A percentile compares a stretch with the other conserved stretches of the same genome.
phyloP scores from a whole-genome alignment of 2,329 filamentous ascomycete species.

The Ceratocystis colombiana region DNA sequence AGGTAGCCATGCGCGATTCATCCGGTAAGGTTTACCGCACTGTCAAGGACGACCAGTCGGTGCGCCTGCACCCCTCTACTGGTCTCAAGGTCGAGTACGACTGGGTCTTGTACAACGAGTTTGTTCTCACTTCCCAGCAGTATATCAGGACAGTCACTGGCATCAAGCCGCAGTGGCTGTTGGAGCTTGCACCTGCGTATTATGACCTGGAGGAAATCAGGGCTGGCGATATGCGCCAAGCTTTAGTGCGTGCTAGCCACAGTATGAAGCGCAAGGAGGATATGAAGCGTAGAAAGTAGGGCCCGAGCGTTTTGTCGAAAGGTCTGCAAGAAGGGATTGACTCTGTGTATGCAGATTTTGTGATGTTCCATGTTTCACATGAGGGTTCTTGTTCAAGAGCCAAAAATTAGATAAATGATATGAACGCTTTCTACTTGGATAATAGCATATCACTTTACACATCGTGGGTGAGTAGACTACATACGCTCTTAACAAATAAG shows the following conservation, averaged over 20 bases:
- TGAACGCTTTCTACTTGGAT: neutral
- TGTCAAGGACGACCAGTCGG: slow-evolving; percentile 91
- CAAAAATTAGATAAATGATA: slow-evolving; percentile 14
- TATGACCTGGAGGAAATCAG: slow-evolving; percentile 77
- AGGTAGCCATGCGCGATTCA: slow-evolving; percentile 87
- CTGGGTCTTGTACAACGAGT: slow-evolving; percentile 98
- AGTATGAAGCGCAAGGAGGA: slow-evolving; percentile 52
- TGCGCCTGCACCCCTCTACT: slow-evolving; percentile 86
- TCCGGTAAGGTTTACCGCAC: slow-evolving; percentile 86
- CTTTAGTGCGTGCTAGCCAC: slow-evolving; percentile 47
- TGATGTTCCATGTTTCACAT: slow-evolving; percentile 2
- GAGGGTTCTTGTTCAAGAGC: neutral
- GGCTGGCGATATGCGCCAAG: slow-evolving; percentile 74
- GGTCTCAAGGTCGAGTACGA: slow-evolving; percentile 81
- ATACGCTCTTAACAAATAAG: neutral
- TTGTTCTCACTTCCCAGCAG: slow-evolving; percentile 95
- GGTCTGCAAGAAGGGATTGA: neutral
- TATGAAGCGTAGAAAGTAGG: slow-evolving; percentile 36
- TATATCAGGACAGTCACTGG: slow-evolving; percentile 91
- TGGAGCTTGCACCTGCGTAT: slow-evolving; percentile 89
- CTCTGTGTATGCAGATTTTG: neutral
- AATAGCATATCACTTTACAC: slow-evolving; percentile 17
- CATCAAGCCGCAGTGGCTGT: slow-evolving; percentile 85
- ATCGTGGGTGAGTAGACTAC: neutral
- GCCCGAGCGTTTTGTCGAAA: neutral